These are phyloP conservation scores for Aegilops tauschii DNA, from an alignment of 176 grass and related monocot genomes.

Conservation along the genomic window DNA sequence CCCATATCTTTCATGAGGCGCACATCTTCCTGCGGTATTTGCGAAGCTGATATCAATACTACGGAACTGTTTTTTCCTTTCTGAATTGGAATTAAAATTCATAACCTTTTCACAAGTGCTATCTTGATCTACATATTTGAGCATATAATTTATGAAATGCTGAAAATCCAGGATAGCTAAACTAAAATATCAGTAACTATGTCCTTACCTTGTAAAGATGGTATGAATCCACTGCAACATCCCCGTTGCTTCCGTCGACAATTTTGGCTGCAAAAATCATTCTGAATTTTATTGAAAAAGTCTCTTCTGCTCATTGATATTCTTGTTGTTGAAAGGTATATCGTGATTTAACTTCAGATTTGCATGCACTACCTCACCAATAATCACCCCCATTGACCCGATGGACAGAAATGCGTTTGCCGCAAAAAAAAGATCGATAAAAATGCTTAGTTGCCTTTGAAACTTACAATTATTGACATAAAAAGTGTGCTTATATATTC, in stretches of 20 bases:
- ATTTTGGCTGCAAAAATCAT: constrained; percentile 41
- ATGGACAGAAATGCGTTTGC: neutral
- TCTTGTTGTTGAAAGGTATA: neutral
- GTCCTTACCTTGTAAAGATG: constrained; percentile 51
- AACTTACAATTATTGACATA: neutral
- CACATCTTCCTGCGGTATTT: constrained; percentile 57
- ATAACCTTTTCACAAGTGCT: neutral
- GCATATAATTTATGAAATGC: neutral
- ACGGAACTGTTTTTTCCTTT: neutral
- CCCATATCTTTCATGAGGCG: constrained; percentile 63
- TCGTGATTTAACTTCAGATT: neutral
- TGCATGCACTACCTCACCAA: neutral
- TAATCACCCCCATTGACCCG: neutral
- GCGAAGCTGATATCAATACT: neutral
- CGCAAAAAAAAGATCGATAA: too few relatives aligned
- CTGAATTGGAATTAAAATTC: neutral
- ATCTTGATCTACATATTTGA: neutral
- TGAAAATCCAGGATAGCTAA: neutral
- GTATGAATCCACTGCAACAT: constrained; percentile 57
- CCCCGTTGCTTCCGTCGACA: constrained; percentile 52
- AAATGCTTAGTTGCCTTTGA: neutral
- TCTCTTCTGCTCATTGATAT: neutral
- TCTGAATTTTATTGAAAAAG: neutral
- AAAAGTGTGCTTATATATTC: neutral
- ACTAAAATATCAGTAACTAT: neutral